A percentile compares a stretch with the other conserved stretches of the same genome.
phyloP scores from a whole-genome alignment of 2,329 filamentous ascomycete species.

The Fragosphaeria purpurea region DNA sequence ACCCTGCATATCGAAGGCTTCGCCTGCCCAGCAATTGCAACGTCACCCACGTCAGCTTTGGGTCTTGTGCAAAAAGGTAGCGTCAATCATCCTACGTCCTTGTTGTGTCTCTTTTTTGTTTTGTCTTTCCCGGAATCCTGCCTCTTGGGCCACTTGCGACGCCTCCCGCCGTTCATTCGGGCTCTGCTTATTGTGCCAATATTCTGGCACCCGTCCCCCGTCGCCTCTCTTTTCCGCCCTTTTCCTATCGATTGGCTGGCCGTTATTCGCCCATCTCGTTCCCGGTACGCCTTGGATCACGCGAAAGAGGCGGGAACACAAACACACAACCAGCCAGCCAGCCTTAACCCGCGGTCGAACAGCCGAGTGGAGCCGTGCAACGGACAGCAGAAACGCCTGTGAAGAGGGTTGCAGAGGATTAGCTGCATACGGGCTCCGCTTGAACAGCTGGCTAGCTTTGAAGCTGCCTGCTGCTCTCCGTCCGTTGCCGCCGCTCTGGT shows the following conservation, averaged over 20 bases:
- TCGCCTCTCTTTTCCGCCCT: background rate
- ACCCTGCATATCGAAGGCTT: constrained; percentile 1
- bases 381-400: background rate
- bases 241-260: background rate
- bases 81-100: too few species aligned
- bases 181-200: background rate
- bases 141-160: background rate
- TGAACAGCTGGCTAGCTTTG: constrained; percentile 8
- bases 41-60: background rate
- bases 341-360: background rate
- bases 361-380: background rate
- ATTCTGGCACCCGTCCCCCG: background rate
- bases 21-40: constrained; percentile 3
- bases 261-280: background rate
- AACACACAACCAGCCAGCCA: background rate
- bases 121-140: too few species aligned
- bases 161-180: too few species aligned
- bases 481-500: background rate
- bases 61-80: background rate
- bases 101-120: too few species aligned
- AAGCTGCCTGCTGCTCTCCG: background rate
- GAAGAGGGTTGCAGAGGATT: background rate
- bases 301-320: background rate
- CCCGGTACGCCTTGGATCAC: background rate
- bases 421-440: constrained; percentile 5